Evolutionary conservation across 495 filamentous ascomycete species (phyloP), one percentile per base, ranked within the genome.

Genomic region (Achaetomiella virescens): DNA sequence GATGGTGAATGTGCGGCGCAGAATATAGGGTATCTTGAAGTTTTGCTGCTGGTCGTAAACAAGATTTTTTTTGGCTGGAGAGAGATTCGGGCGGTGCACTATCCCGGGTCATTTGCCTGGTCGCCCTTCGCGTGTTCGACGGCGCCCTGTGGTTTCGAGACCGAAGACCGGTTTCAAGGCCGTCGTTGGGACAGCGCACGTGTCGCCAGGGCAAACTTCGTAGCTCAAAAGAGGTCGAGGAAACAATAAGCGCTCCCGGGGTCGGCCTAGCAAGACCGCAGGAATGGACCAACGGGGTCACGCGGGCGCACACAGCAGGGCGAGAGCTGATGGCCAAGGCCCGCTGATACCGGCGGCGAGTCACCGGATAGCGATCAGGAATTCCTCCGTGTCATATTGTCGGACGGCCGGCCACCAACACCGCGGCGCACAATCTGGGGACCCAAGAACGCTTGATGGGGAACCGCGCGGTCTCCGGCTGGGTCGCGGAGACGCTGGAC

Each of bases 351-450:
- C 48, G 55, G 53, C 25, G 44, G 40, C 45, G 40, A 57, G 58
- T 63, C 63, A 65, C 60, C 54, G 43, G 63, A 59, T 53, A 58
- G 55, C 54, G 45, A 60, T 61, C 50, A 40, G 36, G 41, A 50
- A 62, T 55, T 38, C 50, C 42, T 40, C 44, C 36, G 59, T 44
- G 36, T 46, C 60, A 48, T 60, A 20, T 31, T 35, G 44, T 46
- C 37, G 44, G 42, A 48, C 60, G 47, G 41, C 17, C 37, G 47
- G 46, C n/a, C n/a, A n/a, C n/a, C 60, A 47, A 40, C 54, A 21
- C 24, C 36, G 53, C 47, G 48, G 36, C 58, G 53, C 49, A 25
- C 41, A 45, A 10, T 35, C 18, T 25, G 27, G 42, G 27, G 31
- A 21, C n/a, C n/a, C n/a, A n/a, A n/a, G n/a, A n/a, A 20, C n/a